A percentile compares a stretch with the other conserved stretches of the same genome.
Evolutionary conservation across 176 grass and related monocot species (phyloP).

Genomic region (Carex littledalei): DNA sequence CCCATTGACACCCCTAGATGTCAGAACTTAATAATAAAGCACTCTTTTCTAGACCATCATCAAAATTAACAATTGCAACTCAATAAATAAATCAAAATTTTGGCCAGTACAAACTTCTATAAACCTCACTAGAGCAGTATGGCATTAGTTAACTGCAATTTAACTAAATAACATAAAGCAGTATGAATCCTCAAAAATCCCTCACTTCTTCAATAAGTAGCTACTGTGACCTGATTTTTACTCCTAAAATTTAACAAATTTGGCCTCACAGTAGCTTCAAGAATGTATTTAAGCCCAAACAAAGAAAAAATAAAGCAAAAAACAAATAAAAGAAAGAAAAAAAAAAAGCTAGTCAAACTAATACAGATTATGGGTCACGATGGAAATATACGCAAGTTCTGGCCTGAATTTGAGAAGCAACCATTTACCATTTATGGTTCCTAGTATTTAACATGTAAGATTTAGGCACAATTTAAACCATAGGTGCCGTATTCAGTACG

Average conservation of each 20-base stretch:
- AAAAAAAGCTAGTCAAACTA: background rate
- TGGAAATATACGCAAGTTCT: background rate
- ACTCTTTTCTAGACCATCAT: background rate
- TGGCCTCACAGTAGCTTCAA: background rate
- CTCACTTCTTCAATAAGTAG: background rate
- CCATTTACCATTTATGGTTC: background rate
- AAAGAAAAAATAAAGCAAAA: background rate
- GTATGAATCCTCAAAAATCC: background rate
- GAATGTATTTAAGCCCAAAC: background rate
- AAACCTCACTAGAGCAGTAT: background rate
- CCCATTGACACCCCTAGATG: background rate
- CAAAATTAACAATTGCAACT: background rate
- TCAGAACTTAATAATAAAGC: background rate
- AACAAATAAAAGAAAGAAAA: background rate
- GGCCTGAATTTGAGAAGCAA: background rate
- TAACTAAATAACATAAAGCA: background rate
- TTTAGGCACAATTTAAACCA: background rate
- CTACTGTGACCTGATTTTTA: background rate
- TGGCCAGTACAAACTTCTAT: background rate
- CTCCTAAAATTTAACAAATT: background rate
- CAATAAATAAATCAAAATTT: background rate
- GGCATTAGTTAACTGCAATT: background rate
- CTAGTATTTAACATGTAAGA: background rate
- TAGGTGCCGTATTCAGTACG: background rate
- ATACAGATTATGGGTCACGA: background rate